These are phyloP conservation scores for Tuber microsphaerosporum DNA, from an alignment of 495 filamentous ascomycete genomes.

Conservation along the genomic window DNA sequence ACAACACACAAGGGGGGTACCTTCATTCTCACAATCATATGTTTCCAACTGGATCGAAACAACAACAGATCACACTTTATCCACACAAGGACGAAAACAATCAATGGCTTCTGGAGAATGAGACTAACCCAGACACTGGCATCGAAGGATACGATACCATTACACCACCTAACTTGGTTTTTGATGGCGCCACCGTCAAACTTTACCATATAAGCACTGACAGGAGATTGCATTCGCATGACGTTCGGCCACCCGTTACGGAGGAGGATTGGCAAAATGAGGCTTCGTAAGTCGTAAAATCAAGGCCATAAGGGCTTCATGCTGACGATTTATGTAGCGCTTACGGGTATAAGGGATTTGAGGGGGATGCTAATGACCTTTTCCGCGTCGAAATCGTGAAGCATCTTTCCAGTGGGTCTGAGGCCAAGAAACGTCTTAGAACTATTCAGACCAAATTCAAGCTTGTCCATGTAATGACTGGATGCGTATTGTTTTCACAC, in stretches of 20 bases:
- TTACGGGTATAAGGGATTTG: conserved; percentile 94
- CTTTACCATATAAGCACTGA: conserved; percentile 77
- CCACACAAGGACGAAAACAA: conserved; percentile 99
- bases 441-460: conserved; percentile 97
- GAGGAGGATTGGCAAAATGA: conserved; percentile 99
- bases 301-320: background rate
- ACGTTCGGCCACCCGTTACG: conserved; percentile 91
- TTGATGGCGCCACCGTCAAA: conserved; percentile 70
- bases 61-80: conserved; percentile 96
- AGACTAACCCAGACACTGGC: conserved; percentile 79
- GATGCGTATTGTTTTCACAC: conserved; percentile 93
- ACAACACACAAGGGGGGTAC: conserved; percentile 96
- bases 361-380: conserved; percentile 91
- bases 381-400: conserved; percentile 94
- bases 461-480: conserved; percentile 92
- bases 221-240: conserved; percentile 89
- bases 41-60: conserved; percentile 95
- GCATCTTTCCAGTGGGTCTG: conserved; percentile 69
- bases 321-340: conserved; percentile 44
- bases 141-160: conserved; percentile 81
- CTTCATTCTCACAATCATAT: conserved; percentile 93
- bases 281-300: conserved; percentile 52
- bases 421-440: conserved; percentile 75
- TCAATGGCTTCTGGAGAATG: conserved; percentile 84
- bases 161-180: conserved; percentile 58